These are phyloP conservation scores for Ascochyta rabiei DNA, from an alignment of 2,329 filamentous ascomycete species.

Conservation along the genomic window DNA sequence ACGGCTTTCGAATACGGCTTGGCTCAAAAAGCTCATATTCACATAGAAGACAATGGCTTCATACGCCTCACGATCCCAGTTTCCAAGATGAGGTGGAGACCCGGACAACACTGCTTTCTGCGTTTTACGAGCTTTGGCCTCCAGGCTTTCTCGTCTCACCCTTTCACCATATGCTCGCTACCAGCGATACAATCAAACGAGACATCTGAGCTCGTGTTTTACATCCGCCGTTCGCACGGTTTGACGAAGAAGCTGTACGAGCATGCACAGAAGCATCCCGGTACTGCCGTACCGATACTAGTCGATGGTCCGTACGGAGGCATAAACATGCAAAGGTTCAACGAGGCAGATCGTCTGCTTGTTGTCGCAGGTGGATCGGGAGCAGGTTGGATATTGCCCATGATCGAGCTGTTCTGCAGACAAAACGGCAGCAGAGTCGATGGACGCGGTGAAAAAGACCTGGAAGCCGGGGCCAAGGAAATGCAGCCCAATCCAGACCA, in stretches of 20 bases:
- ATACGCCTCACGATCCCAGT: constrained; percentile 27
- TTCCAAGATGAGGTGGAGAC: constrained; percentile 52
- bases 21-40: constrained; percentile 51
- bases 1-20: constrained; percentile 60
- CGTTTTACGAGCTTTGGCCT: constrained; percentile 56
- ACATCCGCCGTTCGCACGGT: constrained; percentile 57
- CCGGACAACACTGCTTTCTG: constrained; percentile 63
- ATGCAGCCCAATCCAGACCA: neutral
- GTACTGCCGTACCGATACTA: constrained; percentile 52
- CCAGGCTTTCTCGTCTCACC: constrained; percentile 57
- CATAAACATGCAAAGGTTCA: constrained; percentile 39
- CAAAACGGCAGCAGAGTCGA: neutral
- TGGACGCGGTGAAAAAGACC: accelerated
- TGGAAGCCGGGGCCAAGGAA: neutral
- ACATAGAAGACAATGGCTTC: constrained; percentile 27
- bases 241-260: constrained; percentile 54
- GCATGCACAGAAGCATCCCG: constrained; percentile 19
- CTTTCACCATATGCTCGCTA: constrained; percentile 62
- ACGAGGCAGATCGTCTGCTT: constrained; percentile 51
- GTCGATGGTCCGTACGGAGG: constrained; percentile 67
- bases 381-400: constrained; percentile 58
- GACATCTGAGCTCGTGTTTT: constrained; percentile 57
- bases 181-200: constrained; percentile 28
- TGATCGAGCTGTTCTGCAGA: constrained; percentile 50
- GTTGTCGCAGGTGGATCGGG: constrained; percentile 64